Percentiles rank a stretch among this genome's conserved stretches.
Evolutionary conservation across 225 moss, liverwort and hornwort genomes (phyloP).

Genomic region (Neckera pumila): DNA sequence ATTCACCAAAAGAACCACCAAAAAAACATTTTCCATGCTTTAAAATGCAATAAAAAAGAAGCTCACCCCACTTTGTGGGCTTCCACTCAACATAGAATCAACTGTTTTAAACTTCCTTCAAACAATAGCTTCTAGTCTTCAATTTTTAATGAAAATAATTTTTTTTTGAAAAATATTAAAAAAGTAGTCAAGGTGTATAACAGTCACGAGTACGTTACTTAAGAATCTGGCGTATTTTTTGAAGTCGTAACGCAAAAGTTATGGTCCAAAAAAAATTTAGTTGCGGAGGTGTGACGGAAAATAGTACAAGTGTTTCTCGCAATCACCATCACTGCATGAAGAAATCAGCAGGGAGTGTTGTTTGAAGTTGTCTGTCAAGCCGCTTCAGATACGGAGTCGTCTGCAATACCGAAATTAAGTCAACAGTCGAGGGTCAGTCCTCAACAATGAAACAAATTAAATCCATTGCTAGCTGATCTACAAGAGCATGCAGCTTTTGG

Average conservation of each 20-base stretch:
- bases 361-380: neutral
- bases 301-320: neutral
- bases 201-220: fast-evolving
- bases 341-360: neutral
- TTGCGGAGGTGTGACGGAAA: neutral
- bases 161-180: neutral
- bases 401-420: neutral
- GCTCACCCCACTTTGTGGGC: fast-evolving
- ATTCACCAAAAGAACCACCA: too few species aligned
- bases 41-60: neutral
- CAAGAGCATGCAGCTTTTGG: neutral
- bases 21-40: too few species aligned
- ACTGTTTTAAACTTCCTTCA: neutral
- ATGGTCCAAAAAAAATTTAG: fast-evolving
- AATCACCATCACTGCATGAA: neutral
- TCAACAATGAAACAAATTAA: neutral
- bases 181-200: fast-evolving
- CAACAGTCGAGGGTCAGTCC: neutral
- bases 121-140: neutral
- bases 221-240: neutral
- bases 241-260: neutral
- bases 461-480: neutral
- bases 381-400: neutral
- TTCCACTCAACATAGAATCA: neutral
- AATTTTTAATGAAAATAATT: neutral